These are phyloP conservation scores for Vaccinium vitisidaea DNA, from an alignment of 148 eudicot genomes.

Conservation along the genomic window DNA sequence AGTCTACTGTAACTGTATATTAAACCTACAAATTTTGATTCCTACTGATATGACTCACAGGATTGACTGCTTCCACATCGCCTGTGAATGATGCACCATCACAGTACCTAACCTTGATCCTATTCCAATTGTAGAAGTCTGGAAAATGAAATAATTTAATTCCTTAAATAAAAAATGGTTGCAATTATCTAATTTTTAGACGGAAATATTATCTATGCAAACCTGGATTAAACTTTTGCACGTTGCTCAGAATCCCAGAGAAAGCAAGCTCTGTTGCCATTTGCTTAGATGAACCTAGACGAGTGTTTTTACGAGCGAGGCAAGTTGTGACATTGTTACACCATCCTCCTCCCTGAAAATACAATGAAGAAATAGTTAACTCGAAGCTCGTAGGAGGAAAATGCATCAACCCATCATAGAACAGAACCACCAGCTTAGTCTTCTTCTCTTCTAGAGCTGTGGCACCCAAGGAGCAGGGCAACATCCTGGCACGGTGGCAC, in stretches of 20 bases:
- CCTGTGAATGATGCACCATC: constrained; percentile 98
- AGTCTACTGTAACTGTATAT: no score
- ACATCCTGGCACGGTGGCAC: no score
- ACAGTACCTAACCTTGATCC: constrained; percentile 87
- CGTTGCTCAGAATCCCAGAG: constrained; percentile 70
- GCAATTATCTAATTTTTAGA: not conserved
- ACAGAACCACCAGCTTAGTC: not conserved
- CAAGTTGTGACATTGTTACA: constrained; percentile 79
- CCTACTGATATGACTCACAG: constrained; percentile 40
- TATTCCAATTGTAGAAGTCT: constrained; percentile 96
- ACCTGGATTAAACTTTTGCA: constrained; percentile 65
- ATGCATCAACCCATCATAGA: not conserved
- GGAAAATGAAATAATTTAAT: constrained; percentile 16
- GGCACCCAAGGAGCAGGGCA: not conserved
- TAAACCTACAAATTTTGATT: not conserved
- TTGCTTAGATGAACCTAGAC: constrained; percentile 69
- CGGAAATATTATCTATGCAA: not conserved
- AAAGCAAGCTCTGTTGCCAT: constrained; percentile 58
- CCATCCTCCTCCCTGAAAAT: constrained; percentile 87
- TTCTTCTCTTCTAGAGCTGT: not conserved
- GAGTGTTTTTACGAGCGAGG: constrained; percentile 47
- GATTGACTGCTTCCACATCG: constrained; percentile 75
- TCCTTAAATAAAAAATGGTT: not conserved
- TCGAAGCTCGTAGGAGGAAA: not conserved
- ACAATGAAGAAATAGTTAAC: not conserved